Percentiles rank a stretch among this genome's conserved stretches.
Conservation (phyloP, 1,284 basidiomycete genomes). For the Stereum hirsutum region DNA sequence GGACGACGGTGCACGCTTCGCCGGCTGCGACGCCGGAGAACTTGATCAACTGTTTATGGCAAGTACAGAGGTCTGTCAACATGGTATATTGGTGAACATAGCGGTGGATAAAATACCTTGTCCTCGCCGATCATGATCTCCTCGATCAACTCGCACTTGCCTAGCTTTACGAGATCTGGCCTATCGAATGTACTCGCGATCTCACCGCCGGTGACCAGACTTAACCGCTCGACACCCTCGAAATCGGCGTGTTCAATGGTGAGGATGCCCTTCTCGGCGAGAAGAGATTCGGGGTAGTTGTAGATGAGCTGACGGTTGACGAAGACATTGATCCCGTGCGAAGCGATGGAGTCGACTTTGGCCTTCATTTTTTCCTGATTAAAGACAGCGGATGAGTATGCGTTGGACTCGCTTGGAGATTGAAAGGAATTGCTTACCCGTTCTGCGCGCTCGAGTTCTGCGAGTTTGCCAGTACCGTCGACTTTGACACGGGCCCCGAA, state of each 20-base stretch:
- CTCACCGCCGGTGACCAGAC: constrained; percentile 96
- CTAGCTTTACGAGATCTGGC: constrained; percentile 91
- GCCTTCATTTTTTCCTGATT: constrained; percentile 97
- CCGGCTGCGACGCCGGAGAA: constrained; percentile 98
- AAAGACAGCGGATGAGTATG: constrained; percentile 1
- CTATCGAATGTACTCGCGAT: constrained; percentile 95
- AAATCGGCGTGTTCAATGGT: constrained; percentile 99
- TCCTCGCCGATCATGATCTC: constrained; percentile 99
- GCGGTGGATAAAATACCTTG: constrained; percentile 49
- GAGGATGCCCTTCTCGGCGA: constrained; percentile 92
- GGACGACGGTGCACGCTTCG: constrained; percentile 97
- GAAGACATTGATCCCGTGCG: constrained; percentile 96
- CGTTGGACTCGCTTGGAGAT: too few species aligned
- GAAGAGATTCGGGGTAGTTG: constrained; percentile 96
- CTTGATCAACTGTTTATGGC: constrained; percentile 95
- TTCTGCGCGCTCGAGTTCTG: constrained; percentile 96
- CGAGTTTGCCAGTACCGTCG: constrained; percentile 92
- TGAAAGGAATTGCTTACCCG: constrained; percentile 33
- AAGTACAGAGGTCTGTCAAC: not conserved
- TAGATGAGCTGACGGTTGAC: constrained; percentile 99
- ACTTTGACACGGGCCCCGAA: constrained; percentile 97
- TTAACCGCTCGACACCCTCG: constrained; percentile 95
- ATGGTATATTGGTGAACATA: not conserved
- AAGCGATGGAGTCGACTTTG: constrained; percentile 92
- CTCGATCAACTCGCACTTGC: constrained; percentile 91